phyloP scores from a whole-genome alignment of 495 filamentous ascomycete species.

The Penicillium egyptiacum region DNA sequence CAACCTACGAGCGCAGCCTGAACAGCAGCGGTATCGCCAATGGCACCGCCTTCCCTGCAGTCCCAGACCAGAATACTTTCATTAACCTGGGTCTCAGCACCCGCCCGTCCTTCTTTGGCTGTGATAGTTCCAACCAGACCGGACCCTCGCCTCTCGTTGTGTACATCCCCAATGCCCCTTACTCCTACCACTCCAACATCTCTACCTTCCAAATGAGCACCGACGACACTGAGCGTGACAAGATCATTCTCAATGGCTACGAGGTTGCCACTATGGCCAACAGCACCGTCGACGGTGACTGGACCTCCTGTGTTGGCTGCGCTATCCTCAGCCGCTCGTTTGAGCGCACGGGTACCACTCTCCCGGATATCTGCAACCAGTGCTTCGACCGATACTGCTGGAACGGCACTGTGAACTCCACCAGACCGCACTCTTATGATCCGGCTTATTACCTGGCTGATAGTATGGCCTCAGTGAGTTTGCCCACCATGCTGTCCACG shows the following conservation, averaged over 20 bases:
- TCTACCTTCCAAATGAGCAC: conserved; percentile 69
- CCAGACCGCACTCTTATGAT: conserved; percentile 29
- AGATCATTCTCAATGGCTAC: conserved; percentile 81
- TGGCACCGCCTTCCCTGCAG: conserved; percentile 77
- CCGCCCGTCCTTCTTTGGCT: conserved; percentile 91
- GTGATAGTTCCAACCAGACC: conserved; percentile 62
- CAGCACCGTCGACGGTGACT: conserved; percentile 65
- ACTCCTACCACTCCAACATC: conserved; percentile 68
- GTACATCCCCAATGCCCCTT: conserved; percentile 88
- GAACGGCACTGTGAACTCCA: conserved; percentile 39
- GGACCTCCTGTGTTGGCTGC: conserved; percentile 82
- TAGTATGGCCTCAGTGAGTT: conserved; percentile 14
- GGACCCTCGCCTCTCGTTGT: conserved; percentile 69
- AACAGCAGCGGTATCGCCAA: conserved; percentile 61
- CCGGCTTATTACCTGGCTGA: conserved; percentile 27
- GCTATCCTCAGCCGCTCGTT: conserved; percentile 78
- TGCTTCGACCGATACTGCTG: conserved; percentile 89
- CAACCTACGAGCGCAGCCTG: conserved; percentile 75
- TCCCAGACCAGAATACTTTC: conserved; percentile 85
- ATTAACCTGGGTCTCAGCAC: conserved; percentile 82
- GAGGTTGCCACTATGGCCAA: conserved; percentile 81
- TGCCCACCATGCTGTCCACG: conserved; percentile 23
- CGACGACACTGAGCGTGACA: conserved; percentile 62
- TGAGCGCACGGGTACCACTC: conserved; percentile 60
- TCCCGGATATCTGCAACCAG: conserved; percentile 64